Conservation (phyloP, 495 filamentous ascomycete genomes). For the Neurospora hispaniola region DNA sequence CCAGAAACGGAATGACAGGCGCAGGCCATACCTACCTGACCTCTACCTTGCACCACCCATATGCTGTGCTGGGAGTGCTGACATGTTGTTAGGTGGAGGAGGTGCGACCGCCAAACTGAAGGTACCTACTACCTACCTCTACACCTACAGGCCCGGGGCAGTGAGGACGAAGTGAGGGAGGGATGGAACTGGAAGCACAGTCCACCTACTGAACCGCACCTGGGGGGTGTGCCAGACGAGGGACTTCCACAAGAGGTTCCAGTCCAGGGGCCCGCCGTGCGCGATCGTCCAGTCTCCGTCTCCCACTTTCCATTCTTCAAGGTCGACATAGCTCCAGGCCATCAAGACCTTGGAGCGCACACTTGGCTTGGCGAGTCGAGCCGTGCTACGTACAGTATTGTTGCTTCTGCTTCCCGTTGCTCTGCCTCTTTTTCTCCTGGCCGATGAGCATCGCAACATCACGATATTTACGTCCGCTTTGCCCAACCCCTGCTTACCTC, state of each 20-base stretch:
- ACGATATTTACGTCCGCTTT: neutral
- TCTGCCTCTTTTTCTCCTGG: neutral
- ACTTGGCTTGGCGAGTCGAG: neutral
- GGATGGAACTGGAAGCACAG: neutral
- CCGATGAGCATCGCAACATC: neutral
- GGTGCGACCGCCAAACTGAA: neutral
- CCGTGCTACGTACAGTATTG: neutral
- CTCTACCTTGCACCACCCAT: neutral
- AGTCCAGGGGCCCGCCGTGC: neutral
- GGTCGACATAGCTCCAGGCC: neutral
- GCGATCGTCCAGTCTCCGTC: neutral
- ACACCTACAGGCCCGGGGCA: neutral
- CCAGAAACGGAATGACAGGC: neutral
- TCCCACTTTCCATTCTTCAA: neutral
- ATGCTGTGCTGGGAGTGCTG: neutral
- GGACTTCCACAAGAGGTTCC: neutral
- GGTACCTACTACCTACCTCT: neutral
- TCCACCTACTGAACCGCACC: neutral
- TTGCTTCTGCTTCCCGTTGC: neutral
- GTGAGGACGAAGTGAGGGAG: neutral
- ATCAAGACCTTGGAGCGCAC: neutral
- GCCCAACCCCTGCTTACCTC: neutral
- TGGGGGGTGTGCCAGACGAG: neutral
- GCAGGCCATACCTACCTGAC: neutral
- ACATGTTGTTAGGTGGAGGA: neutral